Evolutionary conservation across 805 yeast genomes (phyloP).

Genomic region (Metschnikowia vanudenii): DNA sequence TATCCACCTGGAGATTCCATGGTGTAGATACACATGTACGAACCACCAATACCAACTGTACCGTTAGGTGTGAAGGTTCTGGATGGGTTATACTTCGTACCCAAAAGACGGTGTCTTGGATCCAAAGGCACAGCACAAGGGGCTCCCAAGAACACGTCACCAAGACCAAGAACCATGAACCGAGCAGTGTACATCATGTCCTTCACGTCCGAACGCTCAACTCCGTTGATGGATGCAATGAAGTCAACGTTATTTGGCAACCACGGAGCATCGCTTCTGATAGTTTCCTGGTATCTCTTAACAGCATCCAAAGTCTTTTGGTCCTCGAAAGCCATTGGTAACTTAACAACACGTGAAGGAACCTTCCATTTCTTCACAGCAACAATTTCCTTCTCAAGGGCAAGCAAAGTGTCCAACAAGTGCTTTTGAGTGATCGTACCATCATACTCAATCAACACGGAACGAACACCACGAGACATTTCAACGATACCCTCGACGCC

Average conservation of each 20-base stretch:
- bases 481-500: conserved; percentile 81
- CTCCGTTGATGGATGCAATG: conserved; percentile 82
- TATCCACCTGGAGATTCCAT: conserved; percentile 99
- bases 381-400: conserved; percentile 73
- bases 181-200: conserved; percentile 87
- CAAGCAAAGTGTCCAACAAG: conserved; percentile 61
- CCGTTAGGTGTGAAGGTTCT: conserved; percentile 96
- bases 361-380: conserved; percentile 82
- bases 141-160: conserved; percentile 96
- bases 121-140: conserved; percentile 98
- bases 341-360: conserved; percentile 72
- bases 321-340: conserved; percentile 98
- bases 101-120: conserved; percentile 90
- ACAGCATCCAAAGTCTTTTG: conserved; percentile 86
- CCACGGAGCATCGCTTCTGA: conserved; percentile 94
- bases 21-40: conserved; percentile 97
- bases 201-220: conserved; percentile 70
- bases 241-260: conserved; percentile 96
- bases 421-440: conserved; percentile 62
- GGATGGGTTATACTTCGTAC: conserved; percentile 94
- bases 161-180: conserved; percentile 90
- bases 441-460: conserved; percentile 85
- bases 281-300: conserved; percentile 87
- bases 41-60: conserved; percentile 97
- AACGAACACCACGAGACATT: conserved; percentile 96